A percentile compares a stretch with the other conserved stretches of the same genome.
Conservation (phyloP, 352 stramenopile genomes). For the Hyphochytrium catenoides region DNA sequence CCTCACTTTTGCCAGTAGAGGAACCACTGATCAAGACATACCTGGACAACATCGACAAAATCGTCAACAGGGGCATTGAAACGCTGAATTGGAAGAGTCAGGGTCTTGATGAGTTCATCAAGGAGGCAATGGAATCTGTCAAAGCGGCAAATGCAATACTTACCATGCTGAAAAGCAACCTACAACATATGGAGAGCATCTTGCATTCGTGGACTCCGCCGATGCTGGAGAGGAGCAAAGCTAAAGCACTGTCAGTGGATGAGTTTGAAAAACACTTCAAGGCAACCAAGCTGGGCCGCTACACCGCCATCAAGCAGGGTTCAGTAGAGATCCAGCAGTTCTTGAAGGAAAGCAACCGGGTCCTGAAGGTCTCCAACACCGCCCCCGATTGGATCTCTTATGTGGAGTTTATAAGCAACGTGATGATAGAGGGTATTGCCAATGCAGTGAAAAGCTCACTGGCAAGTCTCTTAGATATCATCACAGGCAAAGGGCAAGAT, state of each 20-base stretch:
- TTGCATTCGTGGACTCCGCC: constrained; percentile 72
- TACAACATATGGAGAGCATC: constrained; percentile 77
- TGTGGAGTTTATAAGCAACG: constrained; percentile 93
- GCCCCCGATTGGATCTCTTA: constrained; percentile 89
- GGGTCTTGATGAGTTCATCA: constrained; percentile 78
- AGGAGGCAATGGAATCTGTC: constrained; percentile 54
- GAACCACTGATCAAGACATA: constrained; percentile 83
- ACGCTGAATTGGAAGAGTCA: constrained; percentile 87
- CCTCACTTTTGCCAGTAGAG: constrained; percentile 84
- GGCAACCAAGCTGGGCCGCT: constrained; percentile 68
- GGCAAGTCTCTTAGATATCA: no score
- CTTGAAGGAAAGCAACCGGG: constrained; percentile 85
- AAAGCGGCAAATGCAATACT: constrained; percentile 79
- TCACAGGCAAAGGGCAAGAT: no score
- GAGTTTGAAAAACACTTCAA: constrained; percentile 89
- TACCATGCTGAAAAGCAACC: constrained; percentile 86
- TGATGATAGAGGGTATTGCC: constrained; percentile 80
- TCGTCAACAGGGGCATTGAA: constrained; percentile 72
- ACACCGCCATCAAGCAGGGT: constrained; percentile 81
- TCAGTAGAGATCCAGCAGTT: constrained; percentile 82
- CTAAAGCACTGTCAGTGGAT: constrained; percentile 82
- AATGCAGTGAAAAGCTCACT: constrained; percentile 37
- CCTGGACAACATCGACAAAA: constrained; percentile 83
- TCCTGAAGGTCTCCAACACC: constrained; percentile 73
- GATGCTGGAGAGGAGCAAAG: constrained; percentile 75